Base-by-base conservation (phyloP, 805 yeast genomes). In the Blastobotrys terrestris region DNA sequence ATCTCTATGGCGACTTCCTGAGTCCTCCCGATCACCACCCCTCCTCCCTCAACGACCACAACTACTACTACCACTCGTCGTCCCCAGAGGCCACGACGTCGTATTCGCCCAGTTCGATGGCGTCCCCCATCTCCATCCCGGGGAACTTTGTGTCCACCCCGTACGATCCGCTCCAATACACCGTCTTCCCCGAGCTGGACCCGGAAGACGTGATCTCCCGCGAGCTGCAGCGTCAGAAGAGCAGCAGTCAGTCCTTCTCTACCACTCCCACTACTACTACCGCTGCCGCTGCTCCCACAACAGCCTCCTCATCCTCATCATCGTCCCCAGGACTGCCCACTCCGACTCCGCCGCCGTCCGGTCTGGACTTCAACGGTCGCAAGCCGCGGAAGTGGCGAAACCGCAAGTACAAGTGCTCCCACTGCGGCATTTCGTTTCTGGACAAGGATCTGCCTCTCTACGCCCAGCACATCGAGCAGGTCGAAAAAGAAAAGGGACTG, bases 301-400 rank as follows among this genome's bases (percentile, higher is more conserved):
- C 31, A 14, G 45, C 45, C 4, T 15, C 26, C 19, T 21, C 39
- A 31, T 46, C 22, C 11, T 22, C 48, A 16, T 31, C 35, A 11
- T 39, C 44, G 2, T 20, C 44, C 8, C 22, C 49, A 11, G 21
- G 44, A 3, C 19, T 13, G 15, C 31, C 52, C 14, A 43, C 20
- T 16, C 40, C 48, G 2, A 52, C 46, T 3, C 50, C 39, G 13
- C 52, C 46, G 39, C 46, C 44, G 18, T 45, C 39, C 14, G 44
- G 51, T 14, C 52, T 55, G 16, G 60, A 57, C 48, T 57, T 53
- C 54, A 57, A 57, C 20, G 60, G 60, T 13, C 54, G 60, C 31
- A 56, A 55, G 50, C 57, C 52, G 22, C 48, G 60, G 18, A 50
- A 57, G 40, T 55, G 59, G 59, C 50, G 49, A 26, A 57, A 55